Evolutionary conservation across 352 stramenopile genomes (phyloP), one percentile per base, ranked within the genome.

Genomic region (Phytopythium aichiense): DNA sequence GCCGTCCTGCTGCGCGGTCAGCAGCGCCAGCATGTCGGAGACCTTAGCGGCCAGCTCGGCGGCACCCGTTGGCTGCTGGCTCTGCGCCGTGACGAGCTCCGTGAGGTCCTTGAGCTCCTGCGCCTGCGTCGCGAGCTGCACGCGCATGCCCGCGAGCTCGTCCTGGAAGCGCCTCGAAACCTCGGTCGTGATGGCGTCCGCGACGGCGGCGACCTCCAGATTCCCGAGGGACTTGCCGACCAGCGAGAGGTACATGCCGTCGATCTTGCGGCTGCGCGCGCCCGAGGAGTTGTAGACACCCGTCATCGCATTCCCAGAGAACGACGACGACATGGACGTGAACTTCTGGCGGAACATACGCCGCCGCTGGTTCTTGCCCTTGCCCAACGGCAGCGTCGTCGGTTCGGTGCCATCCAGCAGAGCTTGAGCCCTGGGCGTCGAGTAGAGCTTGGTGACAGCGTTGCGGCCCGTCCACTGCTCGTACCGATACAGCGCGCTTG

Each of bases 401-500:
- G 51, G 50, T 20, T 71, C 69, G 25, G 71, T 72, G 7, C 54
- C 60, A 5, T 77, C 56, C 18, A 78, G 58, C n/a, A 81, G 64
- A 13, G 66, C 56, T 52, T 66, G 62, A 38, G 69, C 73, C 49
- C 57, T 71, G 12, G 69, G 65, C 18, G 65, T 75, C 8, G 68
- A 61, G 60, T 81, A 87, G 9, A 87, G 55, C 50, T 66, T 69
- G 40, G 60, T 63, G 7, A 87, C 64, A 3, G 76, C 68, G 35
- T 60, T 64, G 25, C 51, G 56, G 7, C 74, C 72, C 9, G 83
- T 61, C 77, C 77, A 87, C 55, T 82, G 66, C 65, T 87, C 74
- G 66, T 83, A 87, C 12, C 77, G 77, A 33, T 82, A 73, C 49
- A 87, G 45, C 28, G 77, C 74, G 6, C 68, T 64, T 7, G 74